Conservation (phyloP, 2,329 filamentous ascomycete species). For the Diaporthe citrichinensis region DNA sequence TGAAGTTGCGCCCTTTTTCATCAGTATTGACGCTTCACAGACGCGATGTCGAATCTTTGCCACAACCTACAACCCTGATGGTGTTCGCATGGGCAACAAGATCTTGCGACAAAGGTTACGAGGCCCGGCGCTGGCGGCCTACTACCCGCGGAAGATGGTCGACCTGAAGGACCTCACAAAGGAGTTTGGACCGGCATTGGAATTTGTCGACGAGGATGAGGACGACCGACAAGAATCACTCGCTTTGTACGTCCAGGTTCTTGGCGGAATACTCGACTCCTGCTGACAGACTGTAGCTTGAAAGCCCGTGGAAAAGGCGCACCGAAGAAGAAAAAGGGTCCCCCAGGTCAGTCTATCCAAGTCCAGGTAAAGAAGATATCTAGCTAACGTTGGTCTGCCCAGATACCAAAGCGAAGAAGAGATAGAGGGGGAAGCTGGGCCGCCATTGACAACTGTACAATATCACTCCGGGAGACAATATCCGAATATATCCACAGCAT, state of each 20-base stretch:
- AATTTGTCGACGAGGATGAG: slow-evolving; percentile 81
- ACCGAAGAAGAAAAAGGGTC: slow-evolving; percentile 88
- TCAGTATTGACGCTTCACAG: slow-evolving; percentile 59
- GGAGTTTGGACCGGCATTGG: slow-evolving; percentile 75
- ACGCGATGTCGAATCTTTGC: slow-evolving; percentile 93
- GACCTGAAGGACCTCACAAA: slow-evolving; percentile 82
- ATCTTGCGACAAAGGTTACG: slow-evolving; percentile 88
- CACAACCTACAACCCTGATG: slow-evolving; percentile 89
- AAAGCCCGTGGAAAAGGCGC: slow-evolving; percentile 88
- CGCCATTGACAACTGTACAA: slow-evolving; percentile 29
- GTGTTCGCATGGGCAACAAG: slow-evolving; percentile 89
- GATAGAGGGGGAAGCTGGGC: slow-evolving; percentile 43
- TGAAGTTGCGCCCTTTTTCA: slow-evolving; percentile 8
- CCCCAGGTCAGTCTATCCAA: slow-evolving; percentile 50
- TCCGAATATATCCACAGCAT: slow-evolving; percentile 39
- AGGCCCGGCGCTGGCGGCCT: slow-evolving; percentile 86
- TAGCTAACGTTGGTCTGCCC: slow-evolving; percentile 50
- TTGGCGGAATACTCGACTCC: background rate
- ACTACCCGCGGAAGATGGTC: slow-evolving; percentile 85
- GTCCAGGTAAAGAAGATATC: slow-evolving; percentile 56
- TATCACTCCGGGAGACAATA: slow-evolving; percentile 9
- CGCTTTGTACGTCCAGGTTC: slow-evolving; percentile 65
- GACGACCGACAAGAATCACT: slow-evolving; percentile 85
- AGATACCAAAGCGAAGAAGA: slow-evolving; percentile 60
- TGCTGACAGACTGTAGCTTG: slow-evolving; percentile 61